Conservation (phyloP, 2,329 filamentous ascomycete genomes). For the Arthrobotrys conoides region DNA sequence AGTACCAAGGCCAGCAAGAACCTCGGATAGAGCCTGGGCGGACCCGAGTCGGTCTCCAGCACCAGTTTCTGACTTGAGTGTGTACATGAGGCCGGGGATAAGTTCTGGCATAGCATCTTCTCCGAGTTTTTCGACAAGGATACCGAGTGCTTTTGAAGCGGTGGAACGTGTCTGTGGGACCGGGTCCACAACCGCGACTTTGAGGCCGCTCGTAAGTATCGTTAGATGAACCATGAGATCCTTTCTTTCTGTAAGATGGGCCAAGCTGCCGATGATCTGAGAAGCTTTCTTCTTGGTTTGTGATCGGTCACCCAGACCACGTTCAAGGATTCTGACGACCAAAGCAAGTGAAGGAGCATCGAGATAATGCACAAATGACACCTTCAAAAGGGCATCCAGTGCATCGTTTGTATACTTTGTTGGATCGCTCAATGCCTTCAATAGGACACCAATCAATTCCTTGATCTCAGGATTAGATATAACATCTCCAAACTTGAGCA, state of each 20-base stretch:
- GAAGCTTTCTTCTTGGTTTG: constrained; percentile 96
- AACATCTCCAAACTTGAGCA: constrained; percentile 98
- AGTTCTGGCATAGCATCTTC: constrained; percentile 97
- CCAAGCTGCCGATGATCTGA: constrained; percentile 97
- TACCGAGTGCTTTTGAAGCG: constrained; percentile 93
- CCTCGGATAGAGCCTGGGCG: constrained; percentile 94
- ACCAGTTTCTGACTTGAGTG: constrained; percentile 95
- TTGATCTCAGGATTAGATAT: constrained; percentile 99
- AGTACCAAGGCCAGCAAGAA: constrained; percentile 93
- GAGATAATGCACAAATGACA: constrained; percentile 98
- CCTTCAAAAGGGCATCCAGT: constrained; percentile 92
- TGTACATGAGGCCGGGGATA: constrained; percentile 97
- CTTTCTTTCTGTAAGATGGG: constrained; percentile 95
- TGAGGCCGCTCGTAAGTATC: constrained; percentile 90
- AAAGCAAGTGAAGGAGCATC: constrained; percentile 95
- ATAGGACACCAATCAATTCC: constrained; percentile 86
- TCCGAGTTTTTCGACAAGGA: constrained; percentile 96
- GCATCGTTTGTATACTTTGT: constrained; percentile 98
- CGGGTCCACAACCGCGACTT: constrained; percentile 90
- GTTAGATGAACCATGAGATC: constrained; percentile 92
- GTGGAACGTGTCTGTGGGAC: constrained; percentile 97
- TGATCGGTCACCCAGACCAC: constrained; percentile 89
- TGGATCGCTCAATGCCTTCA: constrained; percentile 96
- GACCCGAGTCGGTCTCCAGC: constrained; percentile 96
- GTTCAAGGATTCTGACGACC: constrained; percentile 93